Evolutionary conservation across 495 filamentous ascomycete genomes (phyloP), one percentile per base, ranked within the genome.

Genomic region (Elaphomyces granulatus): DNA sequence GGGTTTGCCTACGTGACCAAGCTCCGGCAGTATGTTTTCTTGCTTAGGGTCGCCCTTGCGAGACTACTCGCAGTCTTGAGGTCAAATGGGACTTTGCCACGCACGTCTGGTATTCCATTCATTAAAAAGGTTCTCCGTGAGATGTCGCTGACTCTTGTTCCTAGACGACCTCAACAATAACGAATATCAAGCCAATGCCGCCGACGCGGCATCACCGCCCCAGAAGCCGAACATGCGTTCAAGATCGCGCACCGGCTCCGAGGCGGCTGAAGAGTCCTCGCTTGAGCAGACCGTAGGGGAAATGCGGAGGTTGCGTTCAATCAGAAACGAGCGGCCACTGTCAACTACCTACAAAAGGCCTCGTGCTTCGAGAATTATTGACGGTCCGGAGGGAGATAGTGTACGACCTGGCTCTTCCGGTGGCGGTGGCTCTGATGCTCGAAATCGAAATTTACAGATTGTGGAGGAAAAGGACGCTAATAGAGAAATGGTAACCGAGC

Each of bases 261-360:
- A 67, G 33, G 58, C 61, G 20, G 64, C 59, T 42, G 59, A 67
- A 17, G 67, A 80, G 34, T 81, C 80, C 19, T 87, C 85, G 12
- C 93, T 96, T 50, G 87, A 94, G 58, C 88, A 92, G 58, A 90
- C 88, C 17, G 80, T 99, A 34, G 88, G 87, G 40, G 87, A 96
- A 61, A 92, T 99, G 60, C 78, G 81, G 42, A 72, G 90, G 43
- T 59, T 96, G 38, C 76, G 87, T 40, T 96, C 90, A 34, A 94
- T 87, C 16, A 78, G 92, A 16, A 78, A 96, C 58, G 88, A 96
- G 47, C 86, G 87, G 42, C 84, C 88, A 43, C 64, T 99, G 12
- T 94, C 87, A 9, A 90, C 81, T 3, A 94, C 85, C 15, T 81
- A 86, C 50, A 86, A 80, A 53, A 90, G 86, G 46, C 86, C 87